Base-by-base conservation (phyloP, 148 eudicot genomes). In the Camellia lanceoleosa region DNA sequence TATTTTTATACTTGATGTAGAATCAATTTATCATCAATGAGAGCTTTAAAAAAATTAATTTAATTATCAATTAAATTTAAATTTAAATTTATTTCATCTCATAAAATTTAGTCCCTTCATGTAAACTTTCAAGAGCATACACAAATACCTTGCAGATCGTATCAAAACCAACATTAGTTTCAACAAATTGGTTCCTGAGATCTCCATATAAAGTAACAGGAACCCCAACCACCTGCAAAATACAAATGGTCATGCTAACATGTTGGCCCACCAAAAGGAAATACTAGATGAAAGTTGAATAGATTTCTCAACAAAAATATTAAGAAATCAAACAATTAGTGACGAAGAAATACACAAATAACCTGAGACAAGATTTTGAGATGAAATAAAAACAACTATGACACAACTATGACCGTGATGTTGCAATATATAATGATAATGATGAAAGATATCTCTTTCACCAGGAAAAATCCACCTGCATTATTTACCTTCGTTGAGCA, bases 201-300 rank as follows among this genome's bases (percentile, higher is more conserved):
- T 89, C 91, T 80, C 91, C 91, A 78, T 91, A 86, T 83, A 89
- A 79, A 78, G 94, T 91, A 75, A 96, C 99, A 65, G 99, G 99
- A 81, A 96, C 94, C 58, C 99, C 99, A 84, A 96, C 98, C 77
- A 96, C 99, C 99, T 96, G 83, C 68, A 74, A 75, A 59, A 80
- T 73, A 43, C 76, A 78, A 74, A 80, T 65, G 70, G 73, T 56
- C 86, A 73, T 3, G 83, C 84, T 78, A 19, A 30, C 20, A 13
- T 14, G 54, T 63, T 20, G 44, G 19, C 59, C 58, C 5, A 13
- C 30, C 19, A 63, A 43, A 5, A 20, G n/a, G 12, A 76, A 7
- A 63, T 76, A 47, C 12, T 62, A 18, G 19, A 62, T 38, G 12
- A 47, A 52, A 76, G 59, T 11, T 63, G n/a, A 3, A 47, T 13